Evolutionary conservation across 2,329 filamentous ascomycete species (phyloP).

Genomic region (Alternaria longipes): DNA sequence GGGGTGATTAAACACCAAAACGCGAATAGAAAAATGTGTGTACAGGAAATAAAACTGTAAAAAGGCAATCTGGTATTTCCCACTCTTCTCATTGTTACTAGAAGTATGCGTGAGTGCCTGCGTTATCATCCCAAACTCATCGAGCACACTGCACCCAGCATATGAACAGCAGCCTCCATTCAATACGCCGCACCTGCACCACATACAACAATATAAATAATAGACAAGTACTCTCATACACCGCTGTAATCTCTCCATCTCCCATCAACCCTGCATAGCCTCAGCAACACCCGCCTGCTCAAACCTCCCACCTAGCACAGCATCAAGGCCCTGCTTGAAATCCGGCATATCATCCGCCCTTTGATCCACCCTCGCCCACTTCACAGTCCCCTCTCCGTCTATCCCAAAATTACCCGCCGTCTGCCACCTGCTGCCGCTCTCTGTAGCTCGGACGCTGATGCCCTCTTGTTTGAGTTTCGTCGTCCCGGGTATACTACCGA

Average conservation of each 20-base stretch:
- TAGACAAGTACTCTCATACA: too few relatives aligned
- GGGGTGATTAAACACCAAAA: background rate
- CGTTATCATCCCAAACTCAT: too few relatives aligned
- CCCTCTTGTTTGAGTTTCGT: constrained; percentile 68
- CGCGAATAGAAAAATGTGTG: background rate
- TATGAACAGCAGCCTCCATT: too few relatives aligned
- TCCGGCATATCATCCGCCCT: constrained; percentile 65
- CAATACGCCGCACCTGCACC: too few relatives aligned
- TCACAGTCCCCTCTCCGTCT: constrained; percentile 62
- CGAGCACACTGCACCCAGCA: too few relatives aligned
- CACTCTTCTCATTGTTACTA: too few relatives aligned
- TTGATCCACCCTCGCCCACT: constrained; percentile 60
- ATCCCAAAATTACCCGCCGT: constrained; percentile 71
- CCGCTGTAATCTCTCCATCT: too few relatives aligned
- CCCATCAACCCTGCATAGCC: background rate
- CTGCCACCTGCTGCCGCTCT: constrained; percentile 75
- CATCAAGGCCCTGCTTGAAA: constrained; percentile 59
- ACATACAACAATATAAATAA: too few relatives aligned
- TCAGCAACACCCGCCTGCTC: background rate
- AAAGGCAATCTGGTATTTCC: too few relatives aligned
- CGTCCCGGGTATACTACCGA: constrained; percentile 65
- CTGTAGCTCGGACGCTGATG: constrained; percentile 71
- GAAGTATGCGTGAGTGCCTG: too few relatives aligned
- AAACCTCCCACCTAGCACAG: constrained; percentile 9
- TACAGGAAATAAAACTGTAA: too few relatives aligned